Evolutionary conservation across 1,284 basidiomycete species (phyloP).

Genomic region (Porodaedalea pini): DNA sequence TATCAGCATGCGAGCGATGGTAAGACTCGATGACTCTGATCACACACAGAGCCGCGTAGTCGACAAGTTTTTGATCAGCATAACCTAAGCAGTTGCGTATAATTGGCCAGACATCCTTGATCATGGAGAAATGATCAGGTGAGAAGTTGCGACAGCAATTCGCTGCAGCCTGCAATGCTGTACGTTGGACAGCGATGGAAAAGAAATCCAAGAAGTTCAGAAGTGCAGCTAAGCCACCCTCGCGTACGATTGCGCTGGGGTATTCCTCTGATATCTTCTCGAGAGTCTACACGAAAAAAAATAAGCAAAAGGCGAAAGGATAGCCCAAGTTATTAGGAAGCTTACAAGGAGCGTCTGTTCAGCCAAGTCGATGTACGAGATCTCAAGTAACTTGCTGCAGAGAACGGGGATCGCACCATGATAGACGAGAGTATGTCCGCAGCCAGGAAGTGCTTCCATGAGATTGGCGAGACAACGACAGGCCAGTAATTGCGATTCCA

Average conservation of each 20-base stretch:
- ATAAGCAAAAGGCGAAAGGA: slow-evolving; percentile 24
- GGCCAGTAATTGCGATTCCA: slow-evolving; percentile 89
- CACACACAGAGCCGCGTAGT: slow-evolving; percentile 89
- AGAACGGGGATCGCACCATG: slow-evolving; percentile 93
- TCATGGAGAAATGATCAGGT: slow-evolving; percentile 82
- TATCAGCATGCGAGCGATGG: slow-evolving; percentile 76
- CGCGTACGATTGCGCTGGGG: slow-evolving; percentile 89
- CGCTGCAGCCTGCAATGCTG: slow-evolving; percentile 91
- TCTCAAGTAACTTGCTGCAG: slow-evolving; percentile 93
- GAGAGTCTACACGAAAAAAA: slow-evolving; percentile 63
- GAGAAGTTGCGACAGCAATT: slow-evolving; percentile 93
- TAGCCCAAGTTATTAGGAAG: slow-evolving; percentile 27
- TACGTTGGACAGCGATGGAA: slow-evolving; percentile 93
- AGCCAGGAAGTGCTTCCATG: slow-evolving; percentile 94
- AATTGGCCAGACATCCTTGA: slow-evolving; percentile 87
- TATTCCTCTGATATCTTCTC: slow-evolving; percentile 97
- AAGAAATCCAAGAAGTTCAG: slow-evolving; percentile 96
- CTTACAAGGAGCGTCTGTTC: slow-evolving; percentile 94
- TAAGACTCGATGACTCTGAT: slow-evolving; percentile 91
- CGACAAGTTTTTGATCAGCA: slow-evolving; percentile 90
- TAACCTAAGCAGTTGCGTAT: slow-evolving; percentile 88
- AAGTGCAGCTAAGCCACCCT: slow-evolving; percentile 87
- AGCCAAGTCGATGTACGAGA: slow-evolving; percentile 93
- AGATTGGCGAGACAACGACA: slow-evolving; percentile 94
- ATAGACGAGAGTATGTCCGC: slow-evolving; percentile 91